Base-by-base conservation (phyloP, 768 basidiomycete genomes). In the Coprinopsis sp. region DNA sequence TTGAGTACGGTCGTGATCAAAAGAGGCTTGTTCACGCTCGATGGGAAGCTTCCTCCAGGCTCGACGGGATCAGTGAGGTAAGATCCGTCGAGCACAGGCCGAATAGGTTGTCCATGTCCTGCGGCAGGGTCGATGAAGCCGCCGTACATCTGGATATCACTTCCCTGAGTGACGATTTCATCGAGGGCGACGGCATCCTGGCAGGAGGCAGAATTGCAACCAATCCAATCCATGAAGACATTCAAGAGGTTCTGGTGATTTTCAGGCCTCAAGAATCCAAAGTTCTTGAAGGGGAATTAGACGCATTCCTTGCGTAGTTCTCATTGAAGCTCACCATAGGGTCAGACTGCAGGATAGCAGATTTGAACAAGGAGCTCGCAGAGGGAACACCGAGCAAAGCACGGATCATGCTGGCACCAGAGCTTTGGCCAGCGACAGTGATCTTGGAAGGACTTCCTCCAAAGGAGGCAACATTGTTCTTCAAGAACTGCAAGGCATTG, bases 271-370 rank as follows among this genome's bases (percentile, higher is more conserved):
- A 87, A 66, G 60, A 90, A 84, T 4, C 88, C 88, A 55, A 77
- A 90, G 60, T 84, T 74, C 87, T 89, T 50, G 3, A 36, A 13
- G 25, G n/a, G n/a, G 48, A n/a, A 18, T 37, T 48, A 23, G 50
- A 53, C 39, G 29, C 45, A 40, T 37, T 6, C 41, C 11, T 13
- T 21, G 4, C 4, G 11, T 24, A 16, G 22, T 29, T 5, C 11
- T 24, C 6, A 46, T 30, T 25, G 24, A 22, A 18, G 57, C 74
- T 47, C 55, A 85, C 88, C 79, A 93, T 87, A 2, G 91, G 87
- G 57, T 93, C 92, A 0, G 89, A 91, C 44, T 94, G 90, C 16
- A 93, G 59, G 47, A 91, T 90, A 0, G 82, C 87, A 42, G 77
- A 84, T 47, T 75, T 70, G 72, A 94, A 94, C 40, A 91, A 69